phyloP scores from a whole-genome alignment of 2,329 filamentous ascomycete genomes.

The Fusarium sp. region DNA sequence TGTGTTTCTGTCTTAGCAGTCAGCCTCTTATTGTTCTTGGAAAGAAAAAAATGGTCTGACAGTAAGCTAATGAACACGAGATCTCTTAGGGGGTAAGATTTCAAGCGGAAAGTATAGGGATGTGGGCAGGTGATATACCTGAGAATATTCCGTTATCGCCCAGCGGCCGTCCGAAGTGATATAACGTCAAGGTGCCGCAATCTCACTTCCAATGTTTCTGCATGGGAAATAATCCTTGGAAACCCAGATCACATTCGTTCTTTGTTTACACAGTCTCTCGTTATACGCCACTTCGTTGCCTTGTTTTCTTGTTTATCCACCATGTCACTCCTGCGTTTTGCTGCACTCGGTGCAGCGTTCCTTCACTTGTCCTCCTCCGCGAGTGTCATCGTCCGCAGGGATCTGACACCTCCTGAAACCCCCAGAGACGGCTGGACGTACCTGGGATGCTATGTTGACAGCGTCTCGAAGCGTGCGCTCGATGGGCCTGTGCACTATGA shows the following conservation, averaged over 20 bases:
- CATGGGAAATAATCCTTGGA: constrained; percentile 15
- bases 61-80: constrained; percentile 13
- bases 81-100: background rate
- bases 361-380: constrained; percentile 33
- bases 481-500: constrained; percentile 36
- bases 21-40: constrained; percentile 21
- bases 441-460: constrained; percentile 41
- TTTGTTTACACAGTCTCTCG: constrained; percentile 9
- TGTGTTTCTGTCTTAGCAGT: constrained; percentile 1
- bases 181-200: constrained; percentile 22
- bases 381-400: constrained; percentile 32
- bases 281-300: constrained; percentile 5
- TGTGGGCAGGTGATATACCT: constrained; percentile 3
- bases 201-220: background rate
- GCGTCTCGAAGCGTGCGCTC: constrained; percentile 32
- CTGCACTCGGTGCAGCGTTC: constrained; percentile 35
- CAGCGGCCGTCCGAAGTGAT: constrained; percentile 10
- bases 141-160: background rate
- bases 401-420: constrained; percentile 29
- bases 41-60: constrained; percentile 18
- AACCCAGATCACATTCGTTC: constrained; percentile 10
- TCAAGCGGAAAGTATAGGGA: background rate
- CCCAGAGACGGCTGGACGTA: constrained; percentile 37
- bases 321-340: constrained; percentile 27
- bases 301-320: background rate